Percentiles rank a stretch among this genome's conserved stretches.
Conservation (phyloP, 2,329 filamentous ascomycete genomes). For the Fusarium heterosporum region DNA sequence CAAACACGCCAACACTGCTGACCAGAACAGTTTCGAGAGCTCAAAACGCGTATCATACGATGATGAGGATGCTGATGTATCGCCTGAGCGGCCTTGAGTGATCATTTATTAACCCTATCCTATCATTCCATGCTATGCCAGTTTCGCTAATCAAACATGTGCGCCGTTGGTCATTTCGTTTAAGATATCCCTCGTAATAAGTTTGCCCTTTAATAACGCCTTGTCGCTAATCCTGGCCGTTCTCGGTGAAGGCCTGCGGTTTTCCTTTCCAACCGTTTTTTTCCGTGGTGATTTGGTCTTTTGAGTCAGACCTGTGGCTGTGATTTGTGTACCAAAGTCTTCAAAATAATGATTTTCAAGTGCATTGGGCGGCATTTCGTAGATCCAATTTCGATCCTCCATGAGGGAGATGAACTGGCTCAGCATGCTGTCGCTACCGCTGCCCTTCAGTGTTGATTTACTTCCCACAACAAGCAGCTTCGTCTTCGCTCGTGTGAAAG, state of each 20-base stretch:
- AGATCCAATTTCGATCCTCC: conserved; percentile 81
- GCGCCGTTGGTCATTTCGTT: conserved; percentile 72
- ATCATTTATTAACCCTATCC: conserved; percentile 19
- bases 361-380: conserved; percentile 75
- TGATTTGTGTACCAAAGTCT: conserved; percentile 64
- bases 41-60: conserved; percentile 44
- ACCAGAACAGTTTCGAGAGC: conserved; percentile 51
- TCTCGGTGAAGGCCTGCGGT: conserved; percentile 62
- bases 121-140: conserved; percentile 30
- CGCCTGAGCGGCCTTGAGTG: conserved; percentile 31
- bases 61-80: conserved; percentile 37
- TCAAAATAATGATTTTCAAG: conserved; percentile 77
- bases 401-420: conserved; percentile 81
- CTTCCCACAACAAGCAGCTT: conserved; percentile 93
- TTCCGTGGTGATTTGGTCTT: conserved; percentile 49
- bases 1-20: neutral
- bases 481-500: conserved; percentile 90
- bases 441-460: conserved; percentile 79
- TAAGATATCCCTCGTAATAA: conserved; percentile 80
- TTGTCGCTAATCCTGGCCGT: conserved; percentile 69
- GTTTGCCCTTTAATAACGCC: conserved; percentile 72
- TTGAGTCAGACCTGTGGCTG: conserved; percentile 48
- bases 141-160: conserved; percentile 47
- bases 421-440: conserved; percentile 80
- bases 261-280: conserved; percentile 56